Evolutionary conservation across 495 filamentous ascomycete genomes (phyloP).

Genomic region (Rhypophila decipiens): DNA sequence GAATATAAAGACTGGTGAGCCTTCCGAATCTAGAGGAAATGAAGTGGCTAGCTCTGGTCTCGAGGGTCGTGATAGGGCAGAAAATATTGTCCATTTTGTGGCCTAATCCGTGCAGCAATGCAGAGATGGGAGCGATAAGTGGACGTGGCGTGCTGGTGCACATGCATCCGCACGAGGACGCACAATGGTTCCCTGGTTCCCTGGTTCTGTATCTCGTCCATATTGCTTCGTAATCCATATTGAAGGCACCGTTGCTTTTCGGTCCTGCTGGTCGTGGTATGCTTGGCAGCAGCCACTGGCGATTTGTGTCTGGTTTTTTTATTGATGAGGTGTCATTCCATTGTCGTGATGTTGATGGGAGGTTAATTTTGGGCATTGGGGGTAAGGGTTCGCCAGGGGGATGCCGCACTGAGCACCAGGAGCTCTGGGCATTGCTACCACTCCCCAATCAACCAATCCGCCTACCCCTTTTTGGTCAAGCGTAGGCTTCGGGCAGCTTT

Average conservation of each 20-base stretch:
- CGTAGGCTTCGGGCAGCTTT: neutral
- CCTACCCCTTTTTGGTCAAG: neutral
- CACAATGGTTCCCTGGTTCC: too few species aligned
- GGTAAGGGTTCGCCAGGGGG: too few species aligned
- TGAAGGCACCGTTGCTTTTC: too few species aligned
- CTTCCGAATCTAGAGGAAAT: too few species aligned
- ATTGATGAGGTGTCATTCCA: neutral
- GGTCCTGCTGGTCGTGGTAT: neutral
- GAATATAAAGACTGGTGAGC: too few species aligned
- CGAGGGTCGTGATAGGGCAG: conserved; percentile 12
- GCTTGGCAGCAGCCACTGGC: neutral
- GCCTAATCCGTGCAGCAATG: conserved; percentile 7
- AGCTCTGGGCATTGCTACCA: too few species aligned
- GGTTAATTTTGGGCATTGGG: too few species aligned
- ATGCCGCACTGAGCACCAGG: too few species aligned
- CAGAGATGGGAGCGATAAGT: neutral
- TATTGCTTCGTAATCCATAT: too few species aligned
- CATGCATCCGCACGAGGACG: neutral
- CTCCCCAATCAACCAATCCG: too few species aligned
- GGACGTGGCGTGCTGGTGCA: neutral
- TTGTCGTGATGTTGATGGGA: neutral
- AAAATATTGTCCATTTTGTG: conserved; percentile 11
- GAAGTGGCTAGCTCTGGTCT: too few species aligned
- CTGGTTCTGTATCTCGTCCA: too few species aligned
- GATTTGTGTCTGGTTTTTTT: neutral